phyloP scores from a whole-genome alignment of 2,329 filamentous ascomycete species.

The Penicillium glabrum region DNA sequence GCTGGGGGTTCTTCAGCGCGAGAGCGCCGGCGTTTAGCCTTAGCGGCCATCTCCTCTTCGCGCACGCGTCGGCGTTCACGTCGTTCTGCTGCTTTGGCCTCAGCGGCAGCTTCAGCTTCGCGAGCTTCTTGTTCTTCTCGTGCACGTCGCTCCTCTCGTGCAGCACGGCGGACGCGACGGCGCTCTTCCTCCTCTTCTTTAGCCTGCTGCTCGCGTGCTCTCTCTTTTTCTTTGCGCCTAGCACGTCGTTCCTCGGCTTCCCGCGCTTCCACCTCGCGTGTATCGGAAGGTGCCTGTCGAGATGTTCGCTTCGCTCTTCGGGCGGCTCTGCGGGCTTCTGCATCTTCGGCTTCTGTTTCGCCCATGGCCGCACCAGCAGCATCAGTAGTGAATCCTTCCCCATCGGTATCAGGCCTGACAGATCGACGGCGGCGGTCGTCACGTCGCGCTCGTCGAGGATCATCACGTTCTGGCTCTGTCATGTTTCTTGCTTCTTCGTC shows the following conservation, averaged over 20 bases:
- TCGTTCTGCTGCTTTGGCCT: conserved; percentile 29
- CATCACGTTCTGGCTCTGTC: conserved; percentile 39
- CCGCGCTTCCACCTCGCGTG: conserved; percentile 32
- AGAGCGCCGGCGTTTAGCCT: conserved; percentile 34
- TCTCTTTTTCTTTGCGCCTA: conserved; percentile 53
- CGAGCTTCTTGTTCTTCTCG: conserved; percentile 48
- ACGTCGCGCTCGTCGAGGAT: conserved; percentile 33
- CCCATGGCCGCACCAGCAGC: conserved; percentile 39
- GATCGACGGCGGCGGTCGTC: conserved; percentile 38
- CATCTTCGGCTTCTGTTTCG: conserved; percentile 48
- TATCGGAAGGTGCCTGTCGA: conserved; percentile 36
- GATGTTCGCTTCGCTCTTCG: conserved; percentile 56
- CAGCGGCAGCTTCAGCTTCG: conserved; percentile 22
- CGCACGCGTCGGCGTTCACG: conserved; percentile 41
- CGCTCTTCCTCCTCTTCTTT: conserved; percentile 38
- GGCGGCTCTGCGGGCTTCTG: conserved; percentile 63
- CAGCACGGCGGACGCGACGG: conserved; percentile 33
- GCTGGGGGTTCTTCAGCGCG: conserved; percentile 28
- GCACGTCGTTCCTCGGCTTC: conserved; percentile 43
- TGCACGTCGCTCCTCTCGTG: conserved; percentile 34
- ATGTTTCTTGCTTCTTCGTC: conserved; percentile 35
- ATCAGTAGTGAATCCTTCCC: conserved; percentile 47
- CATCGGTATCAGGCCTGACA: conserved; percentile 49
- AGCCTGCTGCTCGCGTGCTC: conserved; percentile 37
- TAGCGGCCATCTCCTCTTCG: conserved; percentile 33